A percentile compares a stretch with the other conserved stretches of the same genome.
Conservation (phyloP, 75 land plant species). For the Picea sitchensis region DNA sequence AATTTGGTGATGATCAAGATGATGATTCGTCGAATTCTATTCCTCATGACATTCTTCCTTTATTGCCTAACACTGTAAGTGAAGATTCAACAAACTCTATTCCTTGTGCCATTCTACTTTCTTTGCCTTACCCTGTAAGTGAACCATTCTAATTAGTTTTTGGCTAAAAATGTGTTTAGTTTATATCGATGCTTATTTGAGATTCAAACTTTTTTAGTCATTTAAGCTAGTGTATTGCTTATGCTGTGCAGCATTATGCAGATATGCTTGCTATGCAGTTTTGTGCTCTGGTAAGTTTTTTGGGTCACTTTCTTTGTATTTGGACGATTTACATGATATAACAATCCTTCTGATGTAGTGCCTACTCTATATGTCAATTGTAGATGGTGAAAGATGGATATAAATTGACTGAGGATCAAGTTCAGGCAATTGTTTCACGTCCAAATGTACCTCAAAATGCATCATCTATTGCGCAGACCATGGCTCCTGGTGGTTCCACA, state of each 20-base stretch:
- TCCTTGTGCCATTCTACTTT: slow-evolving; percentile 55
- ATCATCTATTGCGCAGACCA: slow-evolving; percentile 40
- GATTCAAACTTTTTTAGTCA: background rate
- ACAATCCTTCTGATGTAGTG: background rate
- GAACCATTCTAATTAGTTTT: slow-evolving; percentile 12
- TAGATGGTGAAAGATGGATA: slow-evolving; percentile 81
- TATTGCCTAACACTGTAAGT: slow-evolving; percentile 75
- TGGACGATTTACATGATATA: background rate
- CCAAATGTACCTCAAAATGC: slow-evolving; percentile 19
- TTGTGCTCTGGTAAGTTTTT: slow-evolving; percentile 59
- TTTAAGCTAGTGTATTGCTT: slow-evolving; percentile 6
- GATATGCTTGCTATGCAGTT: slow-evolving; percentile 85
- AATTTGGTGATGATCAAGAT: slow-evolving; percentile 69
- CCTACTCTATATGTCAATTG: background rate
- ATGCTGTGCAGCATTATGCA: slow-evolving; percentile 67
- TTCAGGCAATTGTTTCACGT: slow-evolving; percentile 34
- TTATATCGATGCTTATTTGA: background rate
- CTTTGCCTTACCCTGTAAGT: slow-evolving; percentile 74
- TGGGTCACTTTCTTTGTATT: background rate
- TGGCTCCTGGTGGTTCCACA: slow-evolving; percentile 41
- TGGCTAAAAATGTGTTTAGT: background rate
- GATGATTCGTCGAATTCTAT: slow-evolving; percentile 26
- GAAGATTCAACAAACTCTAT: slow-evolving; percentile 17
- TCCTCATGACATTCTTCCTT: slow-evolving; percentile 59
- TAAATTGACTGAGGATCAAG: slow-evolving; percentile 51